Evolutionary conservation across 2,329 filamentous ascomycete genomes (phyloP).

Genomic region (Escovopsis sp.): DNA sequence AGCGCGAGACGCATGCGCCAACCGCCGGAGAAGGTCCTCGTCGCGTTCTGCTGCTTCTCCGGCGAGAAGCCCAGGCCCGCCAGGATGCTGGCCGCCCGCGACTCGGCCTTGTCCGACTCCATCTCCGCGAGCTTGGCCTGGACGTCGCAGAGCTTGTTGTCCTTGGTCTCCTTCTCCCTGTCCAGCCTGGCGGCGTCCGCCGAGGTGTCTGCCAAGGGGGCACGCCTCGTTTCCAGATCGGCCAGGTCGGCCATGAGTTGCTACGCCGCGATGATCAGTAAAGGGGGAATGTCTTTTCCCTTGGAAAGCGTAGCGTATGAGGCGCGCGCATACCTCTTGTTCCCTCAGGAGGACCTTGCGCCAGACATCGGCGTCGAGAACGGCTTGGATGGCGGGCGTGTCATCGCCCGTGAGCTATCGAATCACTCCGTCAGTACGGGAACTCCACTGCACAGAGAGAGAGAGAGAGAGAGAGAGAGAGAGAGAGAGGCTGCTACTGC

Average conservation of each 20-base stretch:
- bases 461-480: too few species aligned
- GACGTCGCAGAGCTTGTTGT: constrained; percentile 81
- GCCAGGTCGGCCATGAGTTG: constrained; percentile 67
- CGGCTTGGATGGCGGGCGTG: constrained; percentile 84
- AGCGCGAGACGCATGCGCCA: constrained; percentile 97
- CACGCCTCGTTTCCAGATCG: constrained; percentile 62
- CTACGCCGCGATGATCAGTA: constrained; percentile 14
- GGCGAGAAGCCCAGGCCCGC: constrained; percentile 93
- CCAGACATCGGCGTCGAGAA: constrained; percentile 96
- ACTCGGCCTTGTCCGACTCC: constrained; percentile 97
- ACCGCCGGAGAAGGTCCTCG: constrained; percentile 97
- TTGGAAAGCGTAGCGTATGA: background rate
- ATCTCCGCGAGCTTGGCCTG: constrained; percentile 89
- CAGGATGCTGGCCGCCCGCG: constrained; percentile 86
- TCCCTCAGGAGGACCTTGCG: constrained; percentile 86
- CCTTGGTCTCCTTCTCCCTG: constrained; percentile 74
- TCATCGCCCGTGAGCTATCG: constrained; percentile 87
- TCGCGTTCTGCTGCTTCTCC: constrained; percentile 82
- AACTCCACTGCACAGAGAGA: background rate
- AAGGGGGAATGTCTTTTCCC: too few species aligned
- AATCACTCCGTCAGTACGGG: background rate
- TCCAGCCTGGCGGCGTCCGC: constrained; percentile 76
- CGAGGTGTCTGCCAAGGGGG: constrained; percentile 78
- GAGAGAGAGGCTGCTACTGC: too few species aligned
- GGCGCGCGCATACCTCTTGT: constrained; percentile 51